Percentiles rank a stretch among this genome's conserved stretches.
Evolutionary conservation across 768 basidiomycete genomes (phyloP).

Genomic region (Hericium erinaceus): DNA sequence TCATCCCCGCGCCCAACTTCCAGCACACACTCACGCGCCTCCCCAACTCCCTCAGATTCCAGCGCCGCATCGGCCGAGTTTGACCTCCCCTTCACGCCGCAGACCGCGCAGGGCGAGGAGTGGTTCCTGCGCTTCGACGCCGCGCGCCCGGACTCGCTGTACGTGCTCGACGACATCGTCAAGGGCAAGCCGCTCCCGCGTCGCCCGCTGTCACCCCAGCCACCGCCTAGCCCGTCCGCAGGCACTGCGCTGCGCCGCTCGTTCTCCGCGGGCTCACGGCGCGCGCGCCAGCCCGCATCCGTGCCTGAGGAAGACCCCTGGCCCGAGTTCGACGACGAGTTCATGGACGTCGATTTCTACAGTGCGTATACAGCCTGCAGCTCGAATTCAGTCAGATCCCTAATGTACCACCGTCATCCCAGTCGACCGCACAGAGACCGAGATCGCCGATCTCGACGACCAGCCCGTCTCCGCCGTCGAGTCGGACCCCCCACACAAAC

Average conservation of each 20-base stretch:
- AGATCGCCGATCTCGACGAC: no score
- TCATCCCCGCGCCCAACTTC: conserved; percentile 5
- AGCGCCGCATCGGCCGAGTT: conserved; percentile 10
- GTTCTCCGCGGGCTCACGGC: background rate
- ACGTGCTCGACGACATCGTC: background rate
- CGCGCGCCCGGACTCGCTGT: background rate
- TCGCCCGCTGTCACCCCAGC: background rate
- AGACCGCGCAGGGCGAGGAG: background rate
- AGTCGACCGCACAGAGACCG: no score
- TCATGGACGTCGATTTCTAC: conserved; percentile 33
- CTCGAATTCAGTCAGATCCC: background rate
- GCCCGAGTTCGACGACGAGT: conserved; percentile 22
- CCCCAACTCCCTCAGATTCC: conserved; percentile 6
- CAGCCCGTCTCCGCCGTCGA: no score
- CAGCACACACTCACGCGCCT: background rate
- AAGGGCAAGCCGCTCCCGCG: background rate
- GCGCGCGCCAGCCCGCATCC: conserved; percentile 10
- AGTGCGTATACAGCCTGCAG: conserved; percentile 19
- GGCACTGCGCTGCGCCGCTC: background rate
- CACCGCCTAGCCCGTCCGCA: background rate
- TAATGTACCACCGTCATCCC: background rate
- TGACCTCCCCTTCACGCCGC: conserved; percentile 7
- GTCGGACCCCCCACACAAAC: no score
- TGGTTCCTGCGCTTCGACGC: background rate
- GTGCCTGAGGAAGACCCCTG: conserved; percentile 20